phyloP scores from a whole-genome alignment of 2,329 filamentous ascomycete genomes.

The Pseudogymnoascus sp. region DNA sequence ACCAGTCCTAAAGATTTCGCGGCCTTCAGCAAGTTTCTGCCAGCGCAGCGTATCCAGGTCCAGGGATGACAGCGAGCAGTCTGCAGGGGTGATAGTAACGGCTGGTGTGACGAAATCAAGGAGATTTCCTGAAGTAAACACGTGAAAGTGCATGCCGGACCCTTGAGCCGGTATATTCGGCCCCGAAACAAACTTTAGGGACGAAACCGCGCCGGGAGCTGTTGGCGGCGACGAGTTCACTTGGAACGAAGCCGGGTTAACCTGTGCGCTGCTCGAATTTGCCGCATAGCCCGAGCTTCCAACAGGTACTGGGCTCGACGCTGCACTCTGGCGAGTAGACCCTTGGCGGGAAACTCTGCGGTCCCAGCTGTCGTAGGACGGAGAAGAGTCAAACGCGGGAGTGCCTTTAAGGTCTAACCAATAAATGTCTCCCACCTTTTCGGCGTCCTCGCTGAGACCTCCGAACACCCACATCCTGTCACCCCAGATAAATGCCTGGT shows the following conservation, averaged over 20 bases:
- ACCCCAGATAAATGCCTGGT: conserved; percentile 86
- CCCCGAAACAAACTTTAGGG: conserved; percentile 81
- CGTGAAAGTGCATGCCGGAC: conserved; percentile 88
- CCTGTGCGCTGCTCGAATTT: conserved; percentile 58
- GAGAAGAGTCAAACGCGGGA: conserved; percentile 69
- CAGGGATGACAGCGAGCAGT: conserved; percentile 83
- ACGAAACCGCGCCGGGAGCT: conserved; percentile 81
- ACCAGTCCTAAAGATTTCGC: conserved; percentile 83
- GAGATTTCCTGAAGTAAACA: conserved; percentile 84
- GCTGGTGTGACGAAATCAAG: conserved; percentile 92
- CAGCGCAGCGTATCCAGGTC: conserved; percentile 82
- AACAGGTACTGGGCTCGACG: conserved; percentile 42
- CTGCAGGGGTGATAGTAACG: conserved; percentile 72
- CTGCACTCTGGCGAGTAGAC: conserved; percentile 43
- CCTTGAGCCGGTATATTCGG: conserved; percentile 79
- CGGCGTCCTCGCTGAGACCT: conserved; percentile 90
- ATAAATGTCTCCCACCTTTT: conserved; percentile 91
- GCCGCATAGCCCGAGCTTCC: conserved; percentile 57
- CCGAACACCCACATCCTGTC: conserved; percentile 95
- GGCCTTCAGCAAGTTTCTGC: conserved; percentile 90
- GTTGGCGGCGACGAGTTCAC: conserved; percentile 68
- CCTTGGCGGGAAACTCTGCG: conserved; percentile 26
- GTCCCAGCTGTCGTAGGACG: conserved; percentile 47
- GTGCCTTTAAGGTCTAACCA: conserved; percentile 92
- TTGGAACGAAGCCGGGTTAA: conserved; percentile 57